Percentiles rank a stretch among this genome's conserved stretches.
Evolutionary conservation across 768 basidiomycete genomes (phyloP).

Genomic region (Trametes gibbosa): DNA sequence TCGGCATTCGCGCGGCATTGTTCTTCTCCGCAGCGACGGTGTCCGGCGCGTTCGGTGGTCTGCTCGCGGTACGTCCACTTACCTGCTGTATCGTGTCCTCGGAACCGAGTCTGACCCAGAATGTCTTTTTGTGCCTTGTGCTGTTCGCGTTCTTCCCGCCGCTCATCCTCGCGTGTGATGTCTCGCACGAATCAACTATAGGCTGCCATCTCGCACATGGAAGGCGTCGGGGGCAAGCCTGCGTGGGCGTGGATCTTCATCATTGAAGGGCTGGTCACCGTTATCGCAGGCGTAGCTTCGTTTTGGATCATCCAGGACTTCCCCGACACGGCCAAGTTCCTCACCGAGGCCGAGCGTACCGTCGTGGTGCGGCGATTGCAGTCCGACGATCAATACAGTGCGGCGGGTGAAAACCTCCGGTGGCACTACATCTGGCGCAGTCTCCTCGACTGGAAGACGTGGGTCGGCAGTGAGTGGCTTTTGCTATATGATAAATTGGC

Average conservation of each 20-base stretch:
- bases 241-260: conserved; percentile 78
- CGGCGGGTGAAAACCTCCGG: conserved; percentile 61
- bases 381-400: conserved; percentile 66
- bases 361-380: conserved; percentile 66
- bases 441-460: conserved; percentile 73
- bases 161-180: too few relatives aligned
- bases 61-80: conserved; percentile 53
- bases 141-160: not conserved
- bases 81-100: not conserved
- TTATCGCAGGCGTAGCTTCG: conserved; percentile 61
- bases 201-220: conserved; percentile 69
- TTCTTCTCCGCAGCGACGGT: conserved; percentile 68
- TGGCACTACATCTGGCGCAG: conserved; percentile 58
- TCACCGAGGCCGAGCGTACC: conserved; percentile 67
- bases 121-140: not conserved
- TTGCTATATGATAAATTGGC: not conserved
- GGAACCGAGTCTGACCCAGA: not conserved
- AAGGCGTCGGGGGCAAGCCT: conserved; percentile 64
- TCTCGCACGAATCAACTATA: conserved; percentile 14
- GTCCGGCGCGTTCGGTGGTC: conserved; percentile 78
- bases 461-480: conserved; percentile 40
- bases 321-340: conserved; percentile 77
- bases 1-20: conserved; percentile 50
- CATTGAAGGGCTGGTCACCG: conserved; percentile 64
- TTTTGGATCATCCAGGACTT: conserved; percentile 84